phyloP scores from a whole-genome alignment of 2,329 filamentous ascomycete species.

The Xylaria sp. region DNA sequence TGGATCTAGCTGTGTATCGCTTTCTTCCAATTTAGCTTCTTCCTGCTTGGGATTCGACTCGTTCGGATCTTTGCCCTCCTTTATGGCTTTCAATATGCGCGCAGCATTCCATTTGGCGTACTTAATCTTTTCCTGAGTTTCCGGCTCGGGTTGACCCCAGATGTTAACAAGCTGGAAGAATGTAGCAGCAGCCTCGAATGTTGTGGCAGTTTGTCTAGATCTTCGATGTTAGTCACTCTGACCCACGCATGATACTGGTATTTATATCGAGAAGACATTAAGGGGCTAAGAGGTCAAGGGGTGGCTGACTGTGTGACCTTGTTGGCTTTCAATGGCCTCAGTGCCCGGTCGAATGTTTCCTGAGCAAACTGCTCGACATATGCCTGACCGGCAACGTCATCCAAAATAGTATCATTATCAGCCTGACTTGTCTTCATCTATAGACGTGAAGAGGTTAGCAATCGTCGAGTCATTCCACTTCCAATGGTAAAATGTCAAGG shows the following conservation, averaged over 20 bases:
- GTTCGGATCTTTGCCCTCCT: constrained; percentile 88
- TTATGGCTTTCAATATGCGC: constrained; percentile 84
- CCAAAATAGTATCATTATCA: constrained; percentile 74
- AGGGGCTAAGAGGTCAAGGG: background rate
- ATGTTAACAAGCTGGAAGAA: constrained; percentile 86
- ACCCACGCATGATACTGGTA: background rate
- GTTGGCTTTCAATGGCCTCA: constrained; percentile 74
- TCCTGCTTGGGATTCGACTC: constrained; percentile 72
- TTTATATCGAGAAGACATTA: too few species aligned
- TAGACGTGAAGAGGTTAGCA: constrained; percentile 16
- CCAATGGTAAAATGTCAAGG: too few species aligned
- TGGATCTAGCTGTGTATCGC: constrained; percentile 49
- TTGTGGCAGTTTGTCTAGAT: constrained; percentile 79
- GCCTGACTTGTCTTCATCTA: constrained; percentile 68
- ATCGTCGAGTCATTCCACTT: background rate
- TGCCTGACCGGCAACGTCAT: constrained; percentile 80
- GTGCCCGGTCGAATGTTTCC: constrained; percentile 79
- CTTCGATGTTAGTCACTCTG: constrained; percentile 6
- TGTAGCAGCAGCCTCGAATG: constrained; percentile 84
- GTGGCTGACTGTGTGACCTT: constrained; percentile 67
- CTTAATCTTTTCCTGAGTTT: constrained; percentile 81
- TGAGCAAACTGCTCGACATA: constrained; percentile 93
- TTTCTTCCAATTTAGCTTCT: constrained; percentile 43
- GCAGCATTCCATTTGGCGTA: constrained; percentile 95
- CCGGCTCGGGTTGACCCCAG: constrained; percentile 70